phyloP scores from a whole-genome alignment of 805 yeast genomes.

The Metschnikowia kofuensis region DNA sequence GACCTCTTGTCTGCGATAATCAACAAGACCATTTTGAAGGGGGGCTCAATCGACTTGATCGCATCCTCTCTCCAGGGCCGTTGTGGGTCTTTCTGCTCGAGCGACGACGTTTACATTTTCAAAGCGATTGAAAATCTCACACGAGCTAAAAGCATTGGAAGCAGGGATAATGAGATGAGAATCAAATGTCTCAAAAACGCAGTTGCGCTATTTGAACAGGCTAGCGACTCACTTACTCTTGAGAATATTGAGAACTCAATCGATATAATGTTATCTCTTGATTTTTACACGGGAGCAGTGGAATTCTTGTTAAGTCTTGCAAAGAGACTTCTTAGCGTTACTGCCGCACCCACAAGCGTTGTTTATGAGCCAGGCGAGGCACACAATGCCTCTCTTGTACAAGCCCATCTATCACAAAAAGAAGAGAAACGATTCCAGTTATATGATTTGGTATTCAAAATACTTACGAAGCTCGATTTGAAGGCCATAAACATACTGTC shows the following conservation, averaged over 20 bases:
- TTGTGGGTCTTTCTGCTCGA: conserved; percentile 92
- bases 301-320: conserved; percentile 79
- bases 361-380: conserved; percentile 8
- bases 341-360: conserved; percentile 4
- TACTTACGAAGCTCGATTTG: conserved; percentile 69
- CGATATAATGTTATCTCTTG: conserved; percentile 70
- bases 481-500: conserved; percentile 48
- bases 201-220: conserved; percentile 70
- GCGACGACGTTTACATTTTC: conserved; percentile 89
- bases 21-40: conserved; percentile 81
- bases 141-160: conserved; percentile 74
- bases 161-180: conserved; percentile 66
- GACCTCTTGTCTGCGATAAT: conserved; percentile 87
- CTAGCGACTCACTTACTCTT: conserved; percentile 70
- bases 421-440: conserved; percentile 34
- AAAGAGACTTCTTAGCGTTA: conserved; percentile 45
- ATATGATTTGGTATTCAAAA: conserved; percentile 72
- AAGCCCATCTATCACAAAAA: conserved; percentile 14
- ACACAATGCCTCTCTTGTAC: conserved; percentile 5
- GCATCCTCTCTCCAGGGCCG: conserved; percentile 86
- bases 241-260: conserved; percentile 83
- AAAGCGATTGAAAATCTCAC: conserved; percentile 91
- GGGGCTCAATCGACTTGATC: conserved; percentile 89
- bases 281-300: conserved; percentile 81
- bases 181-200: conserved; percentile 69